A percentile compares a stretch with the other conserved stretches of the same genome.
Evolutionary conservation across 2,329 filamentous ascomycete species (phyloP).

Genomic region (Diplocarpon mali): DNA sequence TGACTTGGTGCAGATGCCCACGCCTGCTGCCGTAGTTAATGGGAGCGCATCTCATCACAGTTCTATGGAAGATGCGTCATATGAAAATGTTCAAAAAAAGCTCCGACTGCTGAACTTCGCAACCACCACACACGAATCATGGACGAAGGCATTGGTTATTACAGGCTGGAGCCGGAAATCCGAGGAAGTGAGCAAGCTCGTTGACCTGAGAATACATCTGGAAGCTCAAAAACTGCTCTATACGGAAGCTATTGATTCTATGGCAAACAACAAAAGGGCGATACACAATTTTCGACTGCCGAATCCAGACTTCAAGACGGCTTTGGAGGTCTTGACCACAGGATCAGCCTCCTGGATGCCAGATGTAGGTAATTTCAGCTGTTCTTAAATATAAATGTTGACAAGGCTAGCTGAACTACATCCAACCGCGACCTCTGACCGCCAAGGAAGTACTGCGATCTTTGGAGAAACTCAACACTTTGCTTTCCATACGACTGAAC

Average conservation of each 20-base stretch:
- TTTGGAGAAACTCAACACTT: slow-evolving; percentile 71
- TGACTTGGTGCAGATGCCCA: slow-evolving; percentile 57
- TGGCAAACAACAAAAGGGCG: slow-evolving; percentile 63
- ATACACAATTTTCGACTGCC: slow-evolving; percentile 65
- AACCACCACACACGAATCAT: slow-evolving; percentile 70
- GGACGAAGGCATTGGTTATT: slow-evolving; percentile 86
- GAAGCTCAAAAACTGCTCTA: slow-evolving; percentile 51
- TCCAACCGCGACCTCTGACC: slow-evolving; percentile 61
- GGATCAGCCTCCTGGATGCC: slow-evolving; percentile 71
- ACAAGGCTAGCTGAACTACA: slow-evolving; percentile 54
- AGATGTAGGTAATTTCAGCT: slow-evolving; percentile 43
- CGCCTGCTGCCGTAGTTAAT: slow-evolving; percentile 42
- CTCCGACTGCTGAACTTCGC: slow-evolving; percentile 63
- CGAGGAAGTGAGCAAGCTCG: slow-evolving; percentile 70
- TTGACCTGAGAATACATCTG: slow-evolving; percentile 74
- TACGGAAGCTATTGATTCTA: slow-evolving; percentile 45
- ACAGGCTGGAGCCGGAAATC: slow-evolving; percentile 80
- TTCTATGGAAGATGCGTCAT: slow-evolving; percentile 43
- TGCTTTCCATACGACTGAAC: slow-evolving; percentile 73
- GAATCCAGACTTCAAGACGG: slow-evolving; percentile 84
- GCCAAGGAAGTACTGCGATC: slow-evolving; percentile 62
- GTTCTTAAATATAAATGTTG: slow-evolving; percentile 5
- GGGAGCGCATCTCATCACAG: slow-evolving; percentile 35
- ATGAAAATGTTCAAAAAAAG: slow-evolving; percentile 68
- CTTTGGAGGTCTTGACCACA: slow-evolving; percentile 71